A percentile compares a stretch with the other conserved stretches of the same genome.
Conservation (phyloP, 306 rosid genomes). For the Vigna mungo region DNA sequence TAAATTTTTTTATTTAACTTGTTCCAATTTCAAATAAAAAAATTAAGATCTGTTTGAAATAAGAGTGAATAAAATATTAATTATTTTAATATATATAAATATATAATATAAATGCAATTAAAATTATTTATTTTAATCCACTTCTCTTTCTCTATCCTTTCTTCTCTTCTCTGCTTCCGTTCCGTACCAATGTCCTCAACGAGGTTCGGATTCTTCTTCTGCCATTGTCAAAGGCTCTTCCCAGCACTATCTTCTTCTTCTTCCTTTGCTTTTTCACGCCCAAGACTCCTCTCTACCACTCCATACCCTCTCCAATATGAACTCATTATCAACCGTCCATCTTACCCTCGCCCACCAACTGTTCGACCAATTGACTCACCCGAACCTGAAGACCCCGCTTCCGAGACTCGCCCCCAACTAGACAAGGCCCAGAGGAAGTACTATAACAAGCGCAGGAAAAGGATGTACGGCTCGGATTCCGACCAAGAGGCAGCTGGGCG, state of each 20-base stretch:
- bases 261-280: not conserved
- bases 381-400: slow-evolving; percentile 40
- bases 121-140: not conserved
- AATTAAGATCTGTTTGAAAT: no score
- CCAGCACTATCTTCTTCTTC: not conserved
- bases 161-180: slow-evolving; percentile 8
- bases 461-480: slow-evolving; percentile 87
- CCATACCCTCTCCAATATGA: slow-evolving; percentile 90
- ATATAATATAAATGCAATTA: no score
- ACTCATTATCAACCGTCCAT: slow-evolving; percentile 74
- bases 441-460: slow-evolving; percentile 73
- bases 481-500: slow-evolving; percentile 58
- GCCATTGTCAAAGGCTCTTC: not conserved
- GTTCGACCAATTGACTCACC: slow-evolving; percentile 47
- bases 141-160: slow-evolving; percentile 8
- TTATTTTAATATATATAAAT: no score
- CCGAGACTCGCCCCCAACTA: slow-evolving; percentile 62
- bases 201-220: not conserved
- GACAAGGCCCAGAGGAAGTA: slow-evolving; percentile 86
- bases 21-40: no score
- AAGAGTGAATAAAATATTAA: no score
- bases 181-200: slow-evolving; percentile 40
- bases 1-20: no score
- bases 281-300: slow-evolving; percentile 58
- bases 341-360: slow-evolving; percentile 54